Evolutionary conservation across 768 basidiomycete genomes (phyloP), one percentile per base, ranked within the genome.

Genomic region (Pulveroboletus sp.): DNA sequence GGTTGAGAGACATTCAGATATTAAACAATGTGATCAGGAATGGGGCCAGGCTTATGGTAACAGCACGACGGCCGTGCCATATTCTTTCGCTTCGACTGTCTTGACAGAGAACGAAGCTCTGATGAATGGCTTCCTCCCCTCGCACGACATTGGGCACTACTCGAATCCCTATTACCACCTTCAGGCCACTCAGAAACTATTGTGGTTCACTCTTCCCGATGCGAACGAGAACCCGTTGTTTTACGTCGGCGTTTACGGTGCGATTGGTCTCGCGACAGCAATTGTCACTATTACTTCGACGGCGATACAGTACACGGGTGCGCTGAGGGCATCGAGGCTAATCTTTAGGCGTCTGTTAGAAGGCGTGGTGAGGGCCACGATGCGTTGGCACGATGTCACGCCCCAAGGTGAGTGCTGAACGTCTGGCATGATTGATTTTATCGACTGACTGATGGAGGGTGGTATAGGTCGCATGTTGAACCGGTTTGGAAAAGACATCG

Each of bases 401-500:
- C 90, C 90, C 2, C 81, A 86, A 67, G 89, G 88, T 75, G 58
- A 31, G 52, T 2, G 10, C 24, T 18, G 4, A 7, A 31, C 7
- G 14, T 7, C 24, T 6, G 13, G 14, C 27, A 7, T 30, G 6
- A n/a, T 41, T 42, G 33, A n/a, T 17, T 15, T 47, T 27, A 15
- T 46, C 9, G 13, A 35, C n/a, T 31, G 30, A 50, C 33, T 55
- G 31, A 41, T 15, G 33, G 31, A 9, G 46, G 31, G 49, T 6
- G 43, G 18, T 24, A 26, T 47, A 81, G 88, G 89, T 35, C 84
- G 89, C 3, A 84, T 93, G 77, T 74, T 93, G 57, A 93, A 93
- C 67, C 80, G 91, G 6, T 93, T 93, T 61, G 85, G 82, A 59
- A 86, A 84, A 72, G 91, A 95, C 60, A 77, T 94, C 32, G 91